Evolutionary conservation across 495 filamentous ascomycete species (phyloP).

Genomic region (Penicillium ucsense): DNA sequence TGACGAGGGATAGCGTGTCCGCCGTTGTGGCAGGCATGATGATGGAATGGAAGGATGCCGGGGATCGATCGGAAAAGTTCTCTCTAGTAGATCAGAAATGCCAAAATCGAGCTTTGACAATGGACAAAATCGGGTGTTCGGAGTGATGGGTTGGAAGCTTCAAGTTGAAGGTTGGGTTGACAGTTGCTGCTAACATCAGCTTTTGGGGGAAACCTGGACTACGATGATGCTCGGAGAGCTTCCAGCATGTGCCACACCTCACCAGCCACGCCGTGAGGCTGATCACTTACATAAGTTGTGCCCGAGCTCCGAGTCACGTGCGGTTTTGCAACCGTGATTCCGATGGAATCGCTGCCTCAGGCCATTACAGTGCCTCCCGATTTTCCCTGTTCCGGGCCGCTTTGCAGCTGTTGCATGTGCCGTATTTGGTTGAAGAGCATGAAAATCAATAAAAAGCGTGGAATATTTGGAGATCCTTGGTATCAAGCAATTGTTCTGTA

Average conservation of each 20-base stretch:
- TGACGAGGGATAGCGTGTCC: conserved; percentile 86
- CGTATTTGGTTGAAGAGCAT: no score
- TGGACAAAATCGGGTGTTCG: neutral
- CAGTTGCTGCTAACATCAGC: conserved; percentile 2
- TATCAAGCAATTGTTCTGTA: no score
- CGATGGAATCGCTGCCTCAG: no score
- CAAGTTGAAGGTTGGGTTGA: neutral
- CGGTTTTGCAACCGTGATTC: no score
- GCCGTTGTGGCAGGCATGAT: conserved; percentile 90
- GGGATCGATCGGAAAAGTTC: neutral
- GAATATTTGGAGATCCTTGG: no score
- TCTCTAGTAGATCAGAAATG: no score
- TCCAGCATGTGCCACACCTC: conserved; percentile 7
- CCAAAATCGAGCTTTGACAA: neutral
- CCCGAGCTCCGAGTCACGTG: neutral
- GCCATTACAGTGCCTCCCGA: neutral
- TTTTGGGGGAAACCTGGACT: conserved; percentile 6
- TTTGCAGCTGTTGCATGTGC: neutral
- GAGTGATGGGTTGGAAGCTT: neutral
- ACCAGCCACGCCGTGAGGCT: conserved; percentile 12
- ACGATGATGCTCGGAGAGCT: conserved; percentile 23
- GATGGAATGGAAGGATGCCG: conserved; percentile 10
- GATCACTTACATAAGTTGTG: conserved; percentile 9
- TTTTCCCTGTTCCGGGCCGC: neutral
- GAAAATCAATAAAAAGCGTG: no score